Percentiles rank a stretch among this genome's conserved stretches.
Evolutionary conservation across 1,139 yeast genomes (phyloP).

Genomic region (Geotrichum phurueaensis): DNA sequence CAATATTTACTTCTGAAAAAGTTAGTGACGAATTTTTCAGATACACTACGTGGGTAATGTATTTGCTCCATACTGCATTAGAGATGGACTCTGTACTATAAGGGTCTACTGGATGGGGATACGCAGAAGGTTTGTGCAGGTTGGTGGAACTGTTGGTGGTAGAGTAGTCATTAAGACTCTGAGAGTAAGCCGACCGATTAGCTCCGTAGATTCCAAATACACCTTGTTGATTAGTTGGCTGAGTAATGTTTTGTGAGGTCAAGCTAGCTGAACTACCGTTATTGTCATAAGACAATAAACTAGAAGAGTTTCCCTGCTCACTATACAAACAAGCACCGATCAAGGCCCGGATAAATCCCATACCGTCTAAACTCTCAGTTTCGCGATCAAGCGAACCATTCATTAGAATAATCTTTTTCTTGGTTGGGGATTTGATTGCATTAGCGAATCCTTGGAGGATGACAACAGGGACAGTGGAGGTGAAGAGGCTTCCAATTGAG

Average conservation of each 20-base stretch:
- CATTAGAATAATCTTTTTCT: slow-evolving; percentile 42
- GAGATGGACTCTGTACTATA: slow-evolving; percentile 8
- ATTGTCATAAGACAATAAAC: slow-evolving; percentile 1
- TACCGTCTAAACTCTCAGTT: slow-evolving; percentile 59
- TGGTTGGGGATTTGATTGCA: slow-evolving; percentile 38
- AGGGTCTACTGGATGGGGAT: slow-evolving; percentile 3
- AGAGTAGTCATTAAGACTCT: not conserved
- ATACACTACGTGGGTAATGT: slow-evolving; percentile 17
- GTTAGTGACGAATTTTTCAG: slow-evolving; percentile 12
- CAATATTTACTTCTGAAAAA: not conserved
- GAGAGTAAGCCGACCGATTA: not conserved
- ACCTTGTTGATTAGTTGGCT: not conserved
- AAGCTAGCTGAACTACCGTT: slow-evolving; percentile 10
- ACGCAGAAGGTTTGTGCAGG: not conserved
- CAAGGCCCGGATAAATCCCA: slow-evolving; percentile 51
- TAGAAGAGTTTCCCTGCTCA: slow-evolving; percentile 11
- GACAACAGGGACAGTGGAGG: slow-evolving; percentile 74
- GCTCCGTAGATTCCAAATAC: not conserved
- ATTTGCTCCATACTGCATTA: slow-evolving; percentile 13
- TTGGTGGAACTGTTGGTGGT: not conserved
- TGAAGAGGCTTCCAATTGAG: slow-evolving; percentile 84
- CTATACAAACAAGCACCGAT: slow-evolving; percentile 39
- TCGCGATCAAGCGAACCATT: slow-evolving; percentile 77
- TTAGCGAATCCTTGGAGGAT: slow-evolving; percentile 66
- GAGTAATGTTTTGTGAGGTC: not conserved